Percentiles rank a stretch among this genome's conserved stretches.
These are phyloP conservation scores for Spinacia oleracea DNA, from an alignment of 179 eudicot species.

Conservation along the genomic window DNA sequence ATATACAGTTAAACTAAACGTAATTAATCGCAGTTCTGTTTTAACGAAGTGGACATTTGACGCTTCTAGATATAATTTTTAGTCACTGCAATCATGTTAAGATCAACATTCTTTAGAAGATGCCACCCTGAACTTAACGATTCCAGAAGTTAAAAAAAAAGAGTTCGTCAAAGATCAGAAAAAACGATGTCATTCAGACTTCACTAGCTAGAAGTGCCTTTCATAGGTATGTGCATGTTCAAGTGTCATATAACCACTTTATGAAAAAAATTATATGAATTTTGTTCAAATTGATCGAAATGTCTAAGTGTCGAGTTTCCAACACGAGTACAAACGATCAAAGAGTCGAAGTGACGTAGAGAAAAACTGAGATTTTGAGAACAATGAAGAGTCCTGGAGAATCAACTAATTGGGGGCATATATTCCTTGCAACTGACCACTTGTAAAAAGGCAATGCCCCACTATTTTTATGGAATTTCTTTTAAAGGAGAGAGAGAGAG, in stretches of 20 bases:
- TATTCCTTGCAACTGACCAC: conserved; percentile 24
- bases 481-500: conserved; percentile 10
- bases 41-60: background rate
- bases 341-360: too few species aligned
- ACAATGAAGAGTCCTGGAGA: conserved; percentile 1
- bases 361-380: conserved; percentile 4
- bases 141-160: background rate
- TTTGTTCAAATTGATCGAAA: too few species aligned
- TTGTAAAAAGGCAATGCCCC: conserved; percentile 23
- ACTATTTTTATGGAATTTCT: conserved; percentile 15
- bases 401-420: background rate
- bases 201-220: too few species aligned
- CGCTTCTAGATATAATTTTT: background rate
- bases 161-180: background rate
- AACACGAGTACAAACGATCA: too few species aligned
- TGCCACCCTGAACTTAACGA: background rate
- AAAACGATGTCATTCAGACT: too few species aligned
- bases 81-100: too few species aligned
- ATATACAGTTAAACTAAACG: too few species aligned
- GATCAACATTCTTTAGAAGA: background rate
- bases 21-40: too few species aligned
- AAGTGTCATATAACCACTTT: too few species aligned
- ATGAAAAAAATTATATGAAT: too few species aligned
- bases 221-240: too few species aligned
- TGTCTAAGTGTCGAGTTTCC: too few species aligned